phyloP scores from a whole-genome alignment of 768 basidiomycete genomes.

The Lactifluus rugatus region DNA sequence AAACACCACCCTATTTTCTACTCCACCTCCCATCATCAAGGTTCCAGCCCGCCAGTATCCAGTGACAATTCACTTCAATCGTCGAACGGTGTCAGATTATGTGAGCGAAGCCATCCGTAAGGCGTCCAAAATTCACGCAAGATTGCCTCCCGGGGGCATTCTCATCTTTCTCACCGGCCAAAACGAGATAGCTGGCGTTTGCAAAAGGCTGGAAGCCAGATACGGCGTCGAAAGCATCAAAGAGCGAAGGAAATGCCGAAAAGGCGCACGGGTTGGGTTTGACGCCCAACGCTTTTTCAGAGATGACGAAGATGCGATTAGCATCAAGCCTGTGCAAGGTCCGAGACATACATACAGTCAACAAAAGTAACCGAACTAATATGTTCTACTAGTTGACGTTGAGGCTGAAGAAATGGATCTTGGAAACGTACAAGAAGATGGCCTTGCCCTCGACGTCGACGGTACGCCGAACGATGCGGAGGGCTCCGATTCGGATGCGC shows the following conservation, averaged over 20 bases:
- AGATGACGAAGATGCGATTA: neutral
- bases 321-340: constrained; percentile 43
- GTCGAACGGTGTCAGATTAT: constrained; percentile 79
- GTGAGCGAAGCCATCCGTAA: constrained; percentile 87
- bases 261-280: constrained; percentile 4
- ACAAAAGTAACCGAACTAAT: constrained; percentile 1
- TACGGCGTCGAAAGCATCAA: constrained; percentile 62
- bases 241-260: constrained; percentile 35
- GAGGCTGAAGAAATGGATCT: constrained; percentile 79
- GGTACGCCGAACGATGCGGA: constrained; percentile 32
- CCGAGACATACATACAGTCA: neutral
- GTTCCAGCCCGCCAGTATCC: constrained; percentile 89
- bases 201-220: constrained; percentile 66
- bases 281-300: constrained; percentile 11
- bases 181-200: constrained; percentile 84
- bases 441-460: constrained; percentile 63
- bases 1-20: constrained; percentile 70
- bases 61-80: constrained; percentile 89
- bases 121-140: constrained; percentile 81
- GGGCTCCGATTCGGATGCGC: constrained; percentile 62
- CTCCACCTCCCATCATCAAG: constrained; percentile 84
- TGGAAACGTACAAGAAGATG: constrained; percentile 37
- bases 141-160: constrained; percentile 87
- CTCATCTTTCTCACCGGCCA: constrained; percentile 94
- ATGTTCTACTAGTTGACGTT: constrained; percentile 43